Conservation (phyloP, 2,329 filamentous ascomycete genomes). For the Pseudocercospora crystallina region DNA sequence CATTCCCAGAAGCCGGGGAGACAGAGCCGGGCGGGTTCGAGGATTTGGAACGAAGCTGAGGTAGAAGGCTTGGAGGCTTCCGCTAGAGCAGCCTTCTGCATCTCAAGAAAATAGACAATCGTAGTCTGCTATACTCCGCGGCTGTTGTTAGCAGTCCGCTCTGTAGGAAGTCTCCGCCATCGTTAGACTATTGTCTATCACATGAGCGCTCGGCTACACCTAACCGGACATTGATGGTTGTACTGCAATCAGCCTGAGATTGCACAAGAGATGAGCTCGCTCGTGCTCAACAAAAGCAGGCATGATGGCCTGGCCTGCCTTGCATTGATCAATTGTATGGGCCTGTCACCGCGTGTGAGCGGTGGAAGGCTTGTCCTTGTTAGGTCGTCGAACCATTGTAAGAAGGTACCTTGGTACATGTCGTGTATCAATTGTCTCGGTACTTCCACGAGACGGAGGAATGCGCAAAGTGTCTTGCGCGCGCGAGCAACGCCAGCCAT, state of each 20-base stretch:
- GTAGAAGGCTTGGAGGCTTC: too few species aligned
- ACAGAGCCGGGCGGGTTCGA: background rate
- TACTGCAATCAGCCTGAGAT: background rate
- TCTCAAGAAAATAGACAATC: too few species aligned
- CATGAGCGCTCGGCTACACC: background rate
- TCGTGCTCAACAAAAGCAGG: background rate
- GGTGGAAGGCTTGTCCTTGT: background rate
- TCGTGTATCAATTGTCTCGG: slow-evolving; percentile 11
- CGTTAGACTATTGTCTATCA: background rate
- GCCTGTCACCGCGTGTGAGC: background rate
- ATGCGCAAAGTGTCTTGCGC: slow-evolving; percentile 2
- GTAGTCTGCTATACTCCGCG: too few species aligned
- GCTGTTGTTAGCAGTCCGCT: background rate
- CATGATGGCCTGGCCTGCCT: background rate
- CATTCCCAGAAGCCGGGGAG: background rate
- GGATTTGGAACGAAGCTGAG: too few species aligned
- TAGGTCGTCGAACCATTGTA: background rate
- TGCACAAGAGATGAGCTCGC: slow-evolving; percentile 2
- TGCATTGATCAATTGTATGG: background rate
- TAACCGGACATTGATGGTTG: background rate
- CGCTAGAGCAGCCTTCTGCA: too few species aligned
- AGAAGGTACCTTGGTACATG: slow-evolving; percentile 6
- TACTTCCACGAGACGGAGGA: slow-evolving; percentile 10
- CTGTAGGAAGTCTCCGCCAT: background rate
- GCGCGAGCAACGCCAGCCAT: background rate